Evolutionary conservation across 768 basidiomycete genomes (phyloP).

Genomic region (Sporobolomyces pararoseus): DNA sequence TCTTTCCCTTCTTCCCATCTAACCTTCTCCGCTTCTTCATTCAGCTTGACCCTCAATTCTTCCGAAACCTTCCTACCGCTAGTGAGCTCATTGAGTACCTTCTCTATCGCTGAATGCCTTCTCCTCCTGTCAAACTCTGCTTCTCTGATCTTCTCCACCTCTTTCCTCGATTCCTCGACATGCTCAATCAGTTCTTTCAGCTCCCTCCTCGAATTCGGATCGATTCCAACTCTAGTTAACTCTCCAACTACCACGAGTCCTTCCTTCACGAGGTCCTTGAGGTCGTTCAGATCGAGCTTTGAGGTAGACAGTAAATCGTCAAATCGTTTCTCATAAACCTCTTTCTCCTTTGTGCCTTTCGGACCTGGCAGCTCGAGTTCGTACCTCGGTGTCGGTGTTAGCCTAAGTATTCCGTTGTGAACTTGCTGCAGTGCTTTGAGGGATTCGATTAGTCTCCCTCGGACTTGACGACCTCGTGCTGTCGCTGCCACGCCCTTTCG

Average conservation of each 20-base stretch:
- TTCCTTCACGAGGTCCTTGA: background rate
- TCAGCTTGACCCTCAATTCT: background rate
- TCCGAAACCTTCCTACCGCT: background rate
- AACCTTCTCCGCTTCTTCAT: background rate
- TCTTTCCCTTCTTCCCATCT: background rate
- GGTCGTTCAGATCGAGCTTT: background rate
- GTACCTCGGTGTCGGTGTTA: too few relatives aligned
- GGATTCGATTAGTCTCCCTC: too few relatives aligned
- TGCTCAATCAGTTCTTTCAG: background rate
- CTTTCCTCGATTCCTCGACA: background rate
- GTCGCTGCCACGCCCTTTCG: too few relatives aligned
- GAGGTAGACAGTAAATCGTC: too few relatives aligned
- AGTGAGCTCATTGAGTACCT: background rate
- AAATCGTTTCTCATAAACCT: too few relatives aligned
- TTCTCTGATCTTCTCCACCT: background rate
- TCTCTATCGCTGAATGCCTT: background rate
- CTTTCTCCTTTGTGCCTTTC: too few relatives aligned
- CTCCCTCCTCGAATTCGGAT: background rate
- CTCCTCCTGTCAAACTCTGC: background rate
- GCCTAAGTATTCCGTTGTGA: too few relatives aligned
- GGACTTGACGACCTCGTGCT: too few relatives aligned
- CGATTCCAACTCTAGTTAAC: conserved; percentile 2
- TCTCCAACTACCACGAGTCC: background rate
- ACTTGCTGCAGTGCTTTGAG: too few relatives aligned
- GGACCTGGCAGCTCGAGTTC: too few relatives aligned